Percentiles rank a stretch among this genome's conserved stretches.
These are phyloP conservation scores for Malassezia restricta DNA, from an alignment of 1,284 basidiomycete species.

Conservation along the genomic window DNA sequence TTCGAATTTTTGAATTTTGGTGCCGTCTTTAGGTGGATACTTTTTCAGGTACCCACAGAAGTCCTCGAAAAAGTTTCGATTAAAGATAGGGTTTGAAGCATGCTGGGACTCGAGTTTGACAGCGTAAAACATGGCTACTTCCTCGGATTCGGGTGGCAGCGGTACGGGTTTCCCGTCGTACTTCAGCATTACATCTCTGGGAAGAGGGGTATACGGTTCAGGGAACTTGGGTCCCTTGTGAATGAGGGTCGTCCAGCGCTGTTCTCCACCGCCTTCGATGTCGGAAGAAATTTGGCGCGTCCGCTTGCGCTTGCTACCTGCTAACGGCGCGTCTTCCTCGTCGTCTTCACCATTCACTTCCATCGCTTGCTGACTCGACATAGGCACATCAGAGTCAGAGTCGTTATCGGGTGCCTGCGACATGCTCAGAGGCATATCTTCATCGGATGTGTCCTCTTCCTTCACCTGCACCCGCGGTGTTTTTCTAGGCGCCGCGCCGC, in stretches of 20 bases:
- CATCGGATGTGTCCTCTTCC: constrained; percentile 18
- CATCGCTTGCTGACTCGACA: constrained; percentile 14
- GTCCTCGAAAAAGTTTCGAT: constrained; percentile 91
- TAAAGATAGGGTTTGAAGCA: constrained; percentile 74
- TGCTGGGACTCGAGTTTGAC: constrained; percentile 89
- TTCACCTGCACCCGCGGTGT: constrained; percentile 10
- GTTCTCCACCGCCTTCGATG: constrained; percentile 33
- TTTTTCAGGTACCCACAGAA: constrained; percentile 67
- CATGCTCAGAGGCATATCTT: constrained; percentile 46
- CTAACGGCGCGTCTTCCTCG: constrained; percentile 15
- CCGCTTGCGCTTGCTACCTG: constrained; percentile 17
- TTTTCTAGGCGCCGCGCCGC: no score
- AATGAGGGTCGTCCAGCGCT: constrained; percentile 78
- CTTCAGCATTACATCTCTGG: constrained; percentile 77
- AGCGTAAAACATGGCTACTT: constrained; percentile 92
- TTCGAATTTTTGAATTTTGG: constrained; percentile 65
- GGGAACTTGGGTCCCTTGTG: constrained; percentile 94
- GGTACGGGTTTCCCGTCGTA: constrained; percentile 77
- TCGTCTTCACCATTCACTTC: constrained; percentile 18
- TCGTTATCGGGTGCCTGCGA: constrained; percentile 21
- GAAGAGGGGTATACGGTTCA: constrained; percentile 78
- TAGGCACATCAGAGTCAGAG: constrained; percentile 25
- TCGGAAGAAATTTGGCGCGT: constrained; percentile 11
- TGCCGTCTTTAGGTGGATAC: constrained; percentile 64
- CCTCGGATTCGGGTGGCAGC: constrained; percentile 76